Evolutionary conservation across 164 flowering plant genomes (phyloP).

Genomic region (Kingdonia uniflora): DNA sequence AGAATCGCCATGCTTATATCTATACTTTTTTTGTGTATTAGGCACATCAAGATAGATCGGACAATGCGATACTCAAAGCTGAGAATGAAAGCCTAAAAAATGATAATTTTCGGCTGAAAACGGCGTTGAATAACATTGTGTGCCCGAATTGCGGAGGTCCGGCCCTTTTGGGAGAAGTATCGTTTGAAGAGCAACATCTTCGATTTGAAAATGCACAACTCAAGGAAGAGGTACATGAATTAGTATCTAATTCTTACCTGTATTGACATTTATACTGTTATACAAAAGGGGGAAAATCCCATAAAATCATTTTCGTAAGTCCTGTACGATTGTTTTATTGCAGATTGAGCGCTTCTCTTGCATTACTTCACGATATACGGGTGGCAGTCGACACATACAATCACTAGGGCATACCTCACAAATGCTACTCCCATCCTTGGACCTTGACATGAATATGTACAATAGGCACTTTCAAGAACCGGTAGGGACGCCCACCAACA

Average conservation of each 20-base stretch:
- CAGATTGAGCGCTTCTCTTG: constrained; percentile 75
- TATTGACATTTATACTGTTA: too few relatives aligned
- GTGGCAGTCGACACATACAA: constrained; percentile 37
- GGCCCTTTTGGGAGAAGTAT: constrained; percentile 53
- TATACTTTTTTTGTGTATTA: too few relatives aligned
- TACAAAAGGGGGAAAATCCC: too few relatives aligned
- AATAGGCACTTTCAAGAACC: constrained; percentile 50
- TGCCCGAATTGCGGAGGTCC: constrained; percentile 89
- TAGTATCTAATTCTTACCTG: too few relatives aligned
- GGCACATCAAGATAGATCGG: constrained; percentile 89
- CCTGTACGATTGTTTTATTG: neutral
- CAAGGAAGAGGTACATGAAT: constrained; percentile 66
- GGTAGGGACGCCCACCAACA: constrained; percentile 20
- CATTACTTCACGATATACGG: constrained; percentile 39
- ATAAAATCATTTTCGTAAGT: too few relatives aligned
- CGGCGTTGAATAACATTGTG: constrained; percentile 43
- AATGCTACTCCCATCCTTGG: constrained; percentile 47
- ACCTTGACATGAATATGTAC: constrained; percentile 64
- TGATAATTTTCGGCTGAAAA: constrained; percentile 68
- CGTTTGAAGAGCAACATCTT: constrained; percentile 72
- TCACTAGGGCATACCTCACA: constrained; percentile 28
- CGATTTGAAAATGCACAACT: constrained; percentile 85
- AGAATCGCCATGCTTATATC: too few relatives aligned
- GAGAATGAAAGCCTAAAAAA: constrained; percentile 70
- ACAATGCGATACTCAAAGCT: constrained; percentile 57